Percentiles rank a stretch among this genome's conserved stretches.
Conservation (phyloP, 2,329 filamentous ascomycete genomes). For the Arthrobotrys sinensis region DNA sequence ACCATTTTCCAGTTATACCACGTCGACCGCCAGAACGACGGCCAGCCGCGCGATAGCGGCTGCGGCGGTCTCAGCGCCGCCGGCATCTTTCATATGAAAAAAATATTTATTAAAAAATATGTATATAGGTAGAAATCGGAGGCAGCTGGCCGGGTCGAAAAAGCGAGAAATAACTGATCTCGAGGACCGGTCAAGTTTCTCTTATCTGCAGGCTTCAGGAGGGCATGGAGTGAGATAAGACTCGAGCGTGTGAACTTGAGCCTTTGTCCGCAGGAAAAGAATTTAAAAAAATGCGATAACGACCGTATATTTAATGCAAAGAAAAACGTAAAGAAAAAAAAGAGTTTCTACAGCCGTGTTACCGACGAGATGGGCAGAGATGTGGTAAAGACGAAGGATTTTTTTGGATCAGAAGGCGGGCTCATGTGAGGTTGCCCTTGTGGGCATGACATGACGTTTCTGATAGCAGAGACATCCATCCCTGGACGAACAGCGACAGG, state of each 20-base stretch:
- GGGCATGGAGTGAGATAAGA: constrained; percentile 41
- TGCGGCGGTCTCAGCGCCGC: constrained; percentile 43
- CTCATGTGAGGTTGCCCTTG: constrained; percentile 57
- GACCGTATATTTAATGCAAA: constrained; percentile 51
- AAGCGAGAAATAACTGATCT: constrained; percentile 34
- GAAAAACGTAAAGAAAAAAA: too few species aligned
- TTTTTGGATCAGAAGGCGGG: constrained; percentile 52
- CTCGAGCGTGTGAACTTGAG: constrained; percentile 7
- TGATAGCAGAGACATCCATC: constrained; percentile 14
- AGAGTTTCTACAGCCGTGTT: not conserved
- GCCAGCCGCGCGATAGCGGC: constrained; percentile 58
- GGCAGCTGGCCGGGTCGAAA: constrained; percentile 19
- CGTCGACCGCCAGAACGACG: constrained; percentile 55
- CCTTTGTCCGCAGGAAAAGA: constrained; percentile 2
- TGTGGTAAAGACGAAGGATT: constrained; percentile 41
- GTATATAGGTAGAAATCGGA: constrained; percentile 14
- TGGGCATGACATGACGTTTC: constrained; percentile 50
- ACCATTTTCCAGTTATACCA: constrained; percentile 69
- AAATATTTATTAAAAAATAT: constrained; percentile 2
- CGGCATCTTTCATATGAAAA: constrained; percentile 51
- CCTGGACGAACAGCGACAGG: constrained; percentile 19
- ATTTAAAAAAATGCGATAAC: constrained; percentile 26
- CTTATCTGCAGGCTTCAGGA: constrained; percentile 26
- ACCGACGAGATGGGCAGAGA: constrained; percentile 20
- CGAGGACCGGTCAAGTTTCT: constrained; percentile 48